phyloP scores from a whole-genome alignment of 768 basidiomycete species.

The Postia placenta region DNA sequence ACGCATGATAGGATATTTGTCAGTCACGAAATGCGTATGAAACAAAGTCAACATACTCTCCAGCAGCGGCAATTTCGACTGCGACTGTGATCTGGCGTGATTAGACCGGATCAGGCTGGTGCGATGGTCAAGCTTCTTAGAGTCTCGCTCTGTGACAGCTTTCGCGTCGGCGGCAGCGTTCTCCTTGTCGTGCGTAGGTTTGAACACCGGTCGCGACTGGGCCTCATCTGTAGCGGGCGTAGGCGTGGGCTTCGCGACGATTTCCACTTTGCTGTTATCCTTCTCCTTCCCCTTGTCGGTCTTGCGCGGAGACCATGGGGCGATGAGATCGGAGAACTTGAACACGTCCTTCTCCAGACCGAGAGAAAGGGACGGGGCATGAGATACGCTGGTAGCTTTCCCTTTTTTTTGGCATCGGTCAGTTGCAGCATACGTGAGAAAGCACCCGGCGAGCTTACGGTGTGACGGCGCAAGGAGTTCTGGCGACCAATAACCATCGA shows the following conservation, averaged over 20 bases:
- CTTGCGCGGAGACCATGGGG: constrained; percentile 27
- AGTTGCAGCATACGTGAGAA: background rate
- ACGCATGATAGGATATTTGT: background rate
- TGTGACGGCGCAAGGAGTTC: constrained; percentile 27
- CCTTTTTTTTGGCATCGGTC: constrained; percentile 17
- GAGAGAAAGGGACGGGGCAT: constrained; percentile 14
- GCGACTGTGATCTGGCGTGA: constrained; percentile 28
- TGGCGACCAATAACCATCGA: constrained; percentile 60
- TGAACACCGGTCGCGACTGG: constrained; percentile 11
- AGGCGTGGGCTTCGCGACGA: constrained; percentile 1
- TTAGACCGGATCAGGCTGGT: constrained; percentile 1
- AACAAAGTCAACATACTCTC: constrained; percentile 12
- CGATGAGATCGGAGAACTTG: constrained; percentile 28
- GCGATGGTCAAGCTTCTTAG: background rate
- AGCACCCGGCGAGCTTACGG: constrained; percentile 32
- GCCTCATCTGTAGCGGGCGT: background rate
- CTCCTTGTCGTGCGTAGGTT: constrained; percentile 10
- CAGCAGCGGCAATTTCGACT: constrained; percentile 24
- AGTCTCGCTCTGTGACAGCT: too few relatives aligned
- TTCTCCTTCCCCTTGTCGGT: constrained; percentile 12
- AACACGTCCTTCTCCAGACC: constrained; percentile 26
- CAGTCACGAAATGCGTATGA: background rate
- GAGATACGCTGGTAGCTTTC: constrained; percentile 27
- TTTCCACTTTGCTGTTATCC: constrained; percentile 6
- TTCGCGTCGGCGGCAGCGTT: background rate